phyloP scores from a whole-genome alignment of 116 monocot genomes.

The Dioscorea cayenensis region DNA sequence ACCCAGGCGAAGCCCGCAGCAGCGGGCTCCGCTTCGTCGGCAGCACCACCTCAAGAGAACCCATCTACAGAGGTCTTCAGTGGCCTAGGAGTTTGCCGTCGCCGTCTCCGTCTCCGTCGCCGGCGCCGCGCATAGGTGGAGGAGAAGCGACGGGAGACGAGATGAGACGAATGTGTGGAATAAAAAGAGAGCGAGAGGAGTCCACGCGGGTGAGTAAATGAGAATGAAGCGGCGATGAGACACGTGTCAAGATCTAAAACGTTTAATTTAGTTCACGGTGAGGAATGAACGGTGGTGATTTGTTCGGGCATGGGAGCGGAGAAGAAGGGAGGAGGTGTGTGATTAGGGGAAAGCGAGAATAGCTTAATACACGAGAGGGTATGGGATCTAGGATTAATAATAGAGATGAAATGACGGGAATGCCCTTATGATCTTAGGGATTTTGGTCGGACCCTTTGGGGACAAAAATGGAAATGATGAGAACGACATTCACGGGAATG shows the following conservation, averaged over 20 bases:
- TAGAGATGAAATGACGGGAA: neutral
- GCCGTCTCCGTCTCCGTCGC: neutral
- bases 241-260: too few relatives aligned
- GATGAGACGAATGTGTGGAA: neutral
- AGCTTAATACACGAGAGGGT: neutral
- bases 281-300: neutral
- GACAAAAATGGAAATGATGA: neutral
- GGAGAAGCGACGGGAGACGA: neutral
- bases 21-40: slow-evolving; percentile 35
- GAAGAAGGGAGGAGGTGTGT: neutral
- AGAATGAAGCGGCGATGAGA: neutral
- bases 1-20: slow-evolving; percentile 22
- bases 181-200: neutral
- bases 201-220: neutral
- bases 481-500: neutral
- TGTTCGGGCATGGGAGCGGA: neutral
- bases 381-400: neutral
- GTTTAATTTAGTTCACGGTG: too few relatives aligned
- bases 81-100: neutral
- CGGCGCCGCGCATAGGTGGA: neutral
- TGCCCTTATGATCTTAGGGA: neutral
- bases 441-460: neutral
- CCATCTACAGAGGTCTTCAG: slow-evolving; percentile 26
- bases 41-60: slow-evolving; percentile 41
- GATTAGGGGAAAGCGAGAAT: neutral